Evolutionary conservation across 1,284 basidiomycete genomes (phyloP), one percentile per base, ranked within the genome.

Genomic region (Sanguinoderma infundibulare): DNA sequence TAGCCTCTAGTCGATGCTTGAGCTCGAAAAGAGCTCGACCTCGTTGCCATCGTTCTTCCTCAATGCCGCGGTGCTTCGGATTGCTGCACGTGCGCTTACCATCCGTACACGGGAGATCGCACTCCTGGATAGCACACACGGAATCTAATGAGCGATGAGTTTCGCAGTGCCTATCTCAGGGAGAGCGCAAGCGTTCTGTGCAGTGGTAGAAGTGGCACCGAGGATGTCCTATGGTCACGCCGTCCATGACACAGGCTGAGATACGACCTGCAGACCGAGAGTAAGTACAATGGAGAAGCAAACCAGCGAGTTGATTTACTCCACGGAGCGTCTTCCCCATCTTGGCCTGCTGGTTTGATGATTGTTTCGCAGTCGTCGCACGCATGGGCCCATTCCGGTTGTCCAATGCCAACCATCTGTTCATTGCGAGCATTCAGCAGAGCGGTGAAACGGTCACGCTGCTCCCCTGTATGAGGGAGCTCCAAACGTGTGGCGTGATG

Each of bases 181-280:
- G 62, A 10, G 40, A 61, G 3, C 42, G 34, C 5, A 74, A 66
- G 0, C 67, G 62, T 2, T 53, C 40, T 0, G 50, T 44, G 53
- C 72, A 72, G 55, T 69, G 52, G 28, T 71, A 69, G 1, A 64
- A 62, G 2, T 53, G 60, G 61, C 77, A 78, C 53, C 73, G 73
- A 1, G 74, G 73, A 49, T 70, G 73, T 0, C 74, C 74, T 22
- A 77, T 66, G 12, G 67, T 66, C 7, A 76, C 60, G 9, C 75
- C 75, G 59, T 77, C 74, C 10, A 64, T 68, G 14, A 77, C 73
- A n/a, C 69, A 63, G 3, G 70, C 59, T 7, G 55, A 59, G 2
- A 64, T 35, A 17, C 40, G 20, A 10, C 26, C 55, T 64, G n/a
- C n/a, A n/a, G n/a, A n/a, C n/a, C n/a, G n/a, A n/a, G n/a, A n/a